Conservation (phyloP, 2,329 filamentous ascomycete genomes). For the Colletotrichum spinosum region DNA sequence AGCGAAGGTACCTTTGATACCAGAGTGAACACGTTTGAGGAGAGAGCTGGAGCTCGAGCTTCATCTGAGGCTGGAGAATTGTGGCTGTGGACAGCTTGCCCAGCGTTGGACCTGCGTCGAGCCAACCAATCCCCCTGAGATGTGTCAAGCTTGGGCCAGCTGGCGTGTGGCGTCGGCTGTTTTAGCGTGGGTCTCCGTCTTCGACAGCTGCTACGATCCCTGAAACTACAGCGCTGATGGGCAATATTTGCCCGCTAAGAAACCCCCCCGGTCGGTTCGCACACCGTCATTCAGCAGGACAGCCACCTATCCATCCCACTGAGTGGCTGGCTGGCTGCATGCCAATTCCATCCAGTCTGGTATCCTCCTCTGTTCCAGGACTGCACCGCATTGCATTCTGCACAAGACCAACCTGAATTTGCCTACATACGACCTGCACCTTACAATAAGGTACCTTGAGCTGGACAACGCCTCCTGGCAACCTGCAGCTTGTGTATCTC, state of each 20-base stretch:
- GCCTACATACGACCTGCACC: too few species aligned
- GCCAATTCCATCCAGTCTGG: constrained; percentile 26
- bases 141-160: constrained; percentile 22
- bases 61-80: constrained; percentile 23
- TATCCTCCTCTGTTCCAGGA: not conserved
- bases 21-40: constrained; percentile 38
- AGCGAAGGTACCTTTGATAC: constrained; percentile 25
- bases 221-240: constrained; percentile 29
- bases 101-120: not conserved
- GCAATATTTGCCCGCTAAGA: constrained; percentile 12
- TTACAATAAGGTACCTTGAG: too few species aligned
- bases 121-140: constrained; percentile 16
- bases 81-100: constrained; percentile 33
- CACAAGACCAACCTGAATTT: not conserved
- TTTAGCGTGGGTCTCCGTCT: constrained; percentile 22
- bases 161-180: constrained; percentile 29
- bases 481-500: constrained; percentile 17
- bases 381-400: constrained; percentile 17
- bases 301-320: not conserved
- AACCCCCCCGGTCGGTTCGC: constrained; percentile 27
- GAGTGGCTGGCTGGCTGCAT: constrained; percentile 29
- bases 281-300: constrained; percentile 31
- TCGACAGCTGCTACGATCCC: constrained; percentile 34
- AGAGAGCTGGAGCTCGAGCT: constrained; percentile 28
- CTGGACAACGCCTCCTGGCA: constrained; percentile 11